Base-by-base conservation (phyloP, 257 asterid genomes). In the Plantago major region DNA sequence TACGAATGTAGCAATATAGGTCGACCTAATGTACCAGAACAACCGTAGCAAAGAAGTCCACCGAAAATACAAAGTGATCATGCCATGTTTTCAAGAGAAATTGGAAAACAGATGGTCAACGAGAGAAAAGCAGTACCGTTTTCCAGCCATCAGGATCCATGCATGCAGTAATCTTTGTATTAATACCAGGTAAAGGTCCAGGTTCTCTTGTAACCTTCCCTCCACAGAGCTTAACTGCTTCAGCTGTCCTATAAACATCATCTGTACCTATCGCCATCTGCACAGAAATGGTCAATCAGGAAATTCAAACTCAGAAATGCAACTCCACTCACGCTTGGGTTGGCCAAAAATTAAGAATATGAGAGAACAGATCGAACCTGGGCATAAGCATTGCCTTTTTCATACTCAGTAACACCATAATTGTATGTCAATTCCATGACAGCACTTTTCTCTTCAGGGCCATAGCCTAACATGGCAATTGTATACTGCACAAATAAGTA, bases 81-180 rank as follows among this genome's bases (percentile, higher is more conserved):
- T n/a, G 8, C 3, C 8, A 33, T 33, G 1, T 7, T 33, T 4
- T 0, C 3, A 1, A 22, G 26, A 62, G 5, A 50, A 55, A 43
- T 60, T 67, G 48, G 56, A 48, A n/a, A 38, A 7, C 18, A 50
- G 47, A 11, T 16, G 9, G 42, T 67, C 48, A 11, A 51, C 19
- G 71, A 59, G 75, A 50, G 58, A 71, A 73, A 50, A 42, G 49
- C 55, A 54, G 22, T 91, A 91, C 98, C 87, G 95, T 63, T 46
- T 91, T 91, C 96, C 96, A 91, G 53, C 98, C 98, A 88, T 91
- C 98, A 75, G 94, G 98, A 79, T 91, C 98, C n/a, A 86, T 81
- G 79, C 95, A 88, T 7, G 98, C 98, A 38, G 90, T 80, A 67
- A 91, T 84, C 72, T 91, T 91, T 81, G 98, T 91, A 80, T 58